Evolutionary conservation across 1,284 basidiomycete genomes (phyloP).

Genomic region (Boletus sp.): DNA sequence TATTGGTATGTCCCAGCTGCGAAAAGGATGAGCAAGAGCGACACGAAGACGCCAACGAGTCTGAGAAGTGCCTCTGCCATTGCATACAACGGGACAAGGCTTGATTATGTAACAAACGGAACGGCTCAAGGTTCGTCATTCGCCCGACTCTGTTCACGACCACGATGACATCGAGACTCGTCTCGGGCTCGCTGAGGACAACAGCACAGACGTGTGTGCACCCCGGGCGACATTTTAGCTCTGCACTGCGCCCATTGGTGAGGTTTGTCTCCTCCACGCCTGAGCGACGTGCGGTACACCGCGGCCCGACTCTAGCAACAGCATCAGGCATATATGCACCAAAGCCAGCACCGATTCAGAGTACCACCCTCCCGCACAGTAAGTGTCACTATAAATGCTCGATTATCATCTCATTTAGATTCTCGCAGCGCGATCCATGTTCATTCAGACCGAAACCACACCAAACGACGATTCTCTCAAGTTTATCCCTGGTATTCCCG

Average conservation of each 20-base stretch:
- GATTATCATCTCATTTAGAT: neutral
- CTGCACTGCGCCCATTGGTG: slow-evolving; percentile 22
- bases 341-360: slow-evolving; percentile 5
- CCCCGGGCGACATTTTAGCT: slow-evolving; percentile 4
- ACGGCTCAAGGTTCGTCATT: neutral
- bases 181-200: slow-evolving; percentile 19
- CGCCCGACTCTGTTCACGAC: slow-evolving; percentile 1
- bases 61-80: slow-evolving; percentile 10
- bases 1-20: slow-evolving; percentile 24
- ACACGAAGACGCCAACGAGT: slow-evolving; percentile 8
- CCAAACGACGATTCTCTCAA: slow-evolving; percentile 98
- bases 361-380: slow-evolving; percentile 27
- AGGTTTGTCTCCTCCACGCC: slow-evolving; percentile 28
- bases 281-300: slow-evolving; percentile 25
- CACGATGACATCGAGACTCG: slow-evolving; percentile 22
- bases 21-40: slow-evolving; percentile 9
- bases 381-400: slow-evolving; percentile 5
- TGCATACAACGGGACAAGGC: neutral
- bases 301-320: slow-evolving; percentile 37
- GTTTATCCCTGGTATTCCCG: slow-evolving; percentile 90
- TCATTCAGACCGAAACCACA: slow-evolving; percentile 95
- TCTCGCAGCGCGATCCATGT: slow-evolving; percentile 78
- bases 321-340: slow-evolving; percentile 32
- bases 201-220: slow-evolving; percentile 1
- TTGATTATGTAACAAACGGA: slow-evolving; percentile 20